phyloP scores from a whole-genome alignment of 228 moss, liverwort and hornwort genomes.

The Sphagnum magellanicum region DNA sequence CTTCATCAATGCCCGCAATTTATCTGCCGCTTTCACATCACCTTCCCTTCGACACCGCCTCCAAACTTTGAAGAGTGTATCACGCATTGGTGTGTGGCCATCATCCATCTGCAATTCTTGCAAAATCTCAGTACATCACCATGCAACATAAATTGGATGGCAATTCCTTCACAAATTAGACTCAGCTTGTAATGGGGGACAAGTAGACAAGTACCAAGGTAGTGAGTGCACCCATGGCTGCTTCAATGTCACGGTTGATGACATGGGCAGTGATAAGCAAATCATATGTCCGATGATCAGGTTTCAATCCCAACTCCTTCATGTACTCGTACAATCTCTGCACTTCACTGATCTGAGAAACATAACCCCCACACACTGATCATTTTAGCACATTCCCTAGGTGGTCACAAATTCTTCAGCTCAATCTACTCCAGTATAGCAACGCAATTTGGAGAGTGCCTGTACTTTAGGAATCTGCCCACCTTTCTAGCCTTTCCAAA shows the following conservation, averaged over 20 bases:
- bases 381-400: not conserved
- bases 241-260: conserved; percentile 66
- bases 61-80: conserved; percentile 43
- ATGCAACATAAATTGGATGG: too few species aligned
- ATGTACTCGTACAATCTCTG: conserved; percentile 73
- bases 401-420: not conserved
- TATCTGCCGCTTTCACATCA: conserved; percentile 18
- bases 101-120: conserved; percentile 39
- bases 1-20: conserved; percentile 23
- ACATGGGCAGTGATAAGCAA: conserved; percentile 66
- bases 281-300: conserved; percentile 68
- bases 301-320: conserved; percentile 53
- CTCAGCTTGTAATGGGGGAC: not conserved
- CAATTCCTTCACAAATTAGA: not conserved
- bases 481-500: conserved; percentile 86
- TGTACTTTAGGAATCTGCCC: not conserved
- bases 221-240: conserved; percentile 53
- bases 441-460: not conserved
- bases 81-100: conserved; percentile 38
- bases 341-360: conserved; percentile 43
- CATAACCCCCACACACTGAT: not conserved
- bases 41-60: conserved; percentile 61
- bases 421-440: not conserved
- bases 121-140: not conserved
- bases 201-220: conserved; percentile 38